Conservation (phyloP, 768 basidiomycete species). For the Guyanaporus albipodus region DNA sequence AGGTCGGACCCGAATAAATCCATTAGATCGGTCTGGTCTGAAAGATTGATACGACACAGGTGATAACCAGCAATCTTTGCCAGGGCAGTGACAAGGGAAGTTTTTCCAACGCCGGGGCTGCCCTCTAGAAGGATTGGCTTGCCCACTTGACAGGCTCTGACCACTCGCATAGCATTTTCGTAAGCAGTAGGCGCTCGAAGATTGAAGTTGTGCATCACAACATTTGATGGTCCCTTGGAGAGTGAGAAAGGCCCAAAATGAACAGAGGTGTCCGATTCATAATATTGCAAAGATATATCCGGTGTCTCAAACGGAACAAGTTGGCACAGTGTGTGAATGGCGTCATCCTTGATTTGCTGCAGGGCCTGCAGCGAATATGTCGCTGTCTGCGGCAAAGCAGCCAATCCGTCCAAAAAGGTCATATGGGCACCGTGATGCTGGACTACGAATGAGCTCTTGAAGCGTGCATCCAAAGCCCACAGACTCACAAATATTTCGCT, state of each 20-base stretch:
- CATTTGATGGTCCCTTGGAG: constrained; percentile 46
- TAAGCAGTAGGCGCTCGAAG: constrained; percentile 85
- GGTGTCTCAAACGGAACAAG: constrained; percentile 46
- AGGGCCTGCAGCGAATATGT: constrained; percentile 59
- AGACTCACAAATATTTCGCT: constrained; percentile 66
- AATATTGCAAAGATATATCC: constrained; percentile 24
- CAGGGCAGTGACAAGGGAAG: constrained; percentile 84
- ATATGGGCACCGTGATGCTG: constrained; percentile 93
- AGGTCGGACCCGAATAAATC: constrained; percentile 97
- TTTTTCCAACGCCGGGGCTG: constrained; percentile 98
- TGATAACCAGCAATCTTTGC: constrained; percentile 74
- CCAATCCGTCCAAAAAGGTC: constrained; percentile 88
- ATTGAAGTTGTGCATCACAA: constrained; percentile 54
- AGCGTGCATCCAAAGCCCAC: background rate
- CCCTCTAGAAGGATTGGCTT: constrained; percentile 97
- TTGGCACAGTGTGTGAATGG: constrained; percentile 47
- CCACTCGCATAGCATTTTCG: constrained; percentile 82
- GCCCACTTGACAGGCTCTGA: constrained; percentile 81
- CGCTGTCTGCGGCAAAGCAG: constrained; percentile 68
- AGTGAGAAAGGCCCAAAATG: constrained; percentile 77
- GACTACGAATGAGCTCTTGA: constrained; percentile 12
- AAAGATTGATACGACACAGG: constrained; percentile 92
- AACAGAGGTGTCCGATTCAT: constrained; percentile 37
- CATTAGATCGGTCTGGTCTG: constrained; percentile 95
- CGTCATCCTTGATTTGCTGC: constrained; percentile 57